Percentiles rank a stretch among this genome's conserved stretches.
Evolutionary conservation across 83 land plant species (phyloP).

Genomic region (Picea mariana): DNA sequence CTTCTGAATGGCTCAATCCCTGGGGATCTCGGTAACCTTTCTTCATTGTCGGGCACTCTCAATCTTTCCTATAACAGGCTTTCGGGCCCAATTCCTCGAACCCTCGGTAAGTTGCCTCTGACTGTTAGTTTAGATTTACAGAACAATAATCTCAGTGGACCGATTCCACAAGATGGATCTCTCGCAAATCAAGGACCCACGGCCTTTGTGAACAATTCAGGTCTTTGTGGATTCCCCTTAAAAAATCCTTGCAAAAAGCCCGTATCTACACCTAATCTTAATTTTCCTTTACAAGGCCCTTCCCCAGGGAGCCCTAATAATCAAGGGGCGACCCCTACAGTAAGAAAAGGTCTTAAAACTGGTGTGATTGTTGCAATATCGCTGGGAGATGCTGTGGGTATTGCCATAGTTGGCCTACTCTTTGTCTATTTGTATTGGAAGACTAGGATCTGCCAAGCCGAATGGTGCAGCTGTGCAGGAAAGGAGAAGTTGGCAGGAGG

Average conservation of each 20-base stretch:
- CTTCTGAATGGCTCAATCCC: constrained; percentile 56
- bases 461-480: constrained; percentile 34
- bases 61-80: constrained; percentile 73
- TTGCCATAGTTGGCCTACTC: constrained; percentile 50
- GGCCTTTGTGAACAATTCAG: constrained; percentile 67
- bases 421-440: constrained; percentile 69
- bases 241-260: constrained; percentile 42
- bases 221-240: constrained; percentile 69
- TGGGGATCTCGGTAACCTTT: constrained; percentile 51
- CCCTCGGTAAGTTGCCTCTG: constrained; percentile 58
- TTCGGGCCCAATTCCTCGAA: constrained; percentile 51
- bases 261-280: constrained; percentile 10
- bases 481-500: constrained; percentile 11
- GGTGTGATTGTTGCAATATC: constrained; percentile 61
- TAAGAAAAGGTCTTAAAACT: constrained; percentile 39
- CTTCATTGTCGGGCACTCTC: constrained; percentile 54
- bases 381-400: constrained; percentile 65
- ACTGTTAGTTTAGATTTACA: constrained; percentile 73
- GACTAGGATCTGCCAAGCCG: no score
- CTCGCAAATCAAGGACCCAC: constrained; percentile 75
- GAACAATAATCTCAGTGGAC: constrained; percentile 64
- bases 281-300: constrained; percentile 9
- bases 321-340: not conserved
- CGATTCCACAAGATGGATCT: constrained; percentile 72
- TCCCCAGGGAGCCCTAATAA: not conserved